A percentile compares a stretch with the other conserved stretches of the same genome.
Conservation (phyloP, 306 rosid genomes). For the Rosa lucieae region DNA sequence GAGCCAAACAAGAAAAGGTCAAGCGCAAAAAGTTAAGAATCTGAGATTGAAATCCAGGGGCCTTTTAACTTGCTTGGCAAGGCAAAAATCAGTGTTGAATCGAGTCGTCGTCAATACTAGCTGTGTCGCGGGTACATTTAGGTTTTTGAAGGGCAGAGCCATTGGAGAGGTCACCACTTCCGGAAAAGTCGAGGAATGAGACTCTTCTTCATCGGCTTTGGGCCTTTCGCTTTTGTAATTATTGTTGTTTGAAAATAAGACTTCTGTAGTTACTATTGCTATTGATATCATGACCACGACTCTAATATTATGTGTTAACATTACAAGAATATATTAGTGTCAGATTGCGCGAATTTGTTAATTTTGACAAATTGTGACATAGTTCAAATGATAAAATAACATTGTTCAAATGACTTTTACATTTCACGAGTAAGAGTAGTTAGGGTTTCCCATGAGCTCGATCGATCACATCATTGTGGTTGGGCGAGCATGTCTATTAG, state of each 20-base stretch:
- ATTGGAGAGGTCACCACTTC: neutral
- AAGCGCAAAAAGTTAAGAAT: neutral
- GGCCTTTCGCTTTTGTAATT: neutral
- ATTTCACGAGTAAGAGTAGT: neutral
- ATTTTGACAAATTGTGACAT: neutral
- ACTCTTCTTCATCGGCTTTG: neutral
- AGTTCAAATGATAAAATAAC: too few relatives aligned
- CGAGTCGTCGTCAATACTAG: neutral
- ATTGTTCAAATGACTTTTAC: too few relatives aligned
- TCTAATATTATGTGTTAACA: neutral
- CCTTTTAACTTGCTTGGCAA: neutral
- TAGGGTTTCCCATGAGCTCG: neutral
- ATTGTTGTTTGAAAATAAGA: neutral
- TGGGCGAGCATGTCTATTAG: neutral
- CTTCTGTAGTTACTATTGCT: neutral
- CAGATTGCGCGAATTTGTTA: too few relatives aligned
- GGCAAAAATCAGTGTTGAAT: neutral
- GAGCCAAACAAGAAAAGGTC: conserved; percentile 27
- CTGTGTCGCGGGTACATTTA: neutral
- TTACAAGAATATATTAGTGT: too few relatives aligned
- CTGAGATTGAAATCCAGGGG: neutral
- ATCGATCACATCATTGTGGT: neutral
- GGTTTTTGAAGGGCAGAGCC: neutral
- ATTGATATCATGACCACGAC: neutral
- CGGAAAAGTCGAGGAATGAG: neutral